phyloP scores from a whole-genome alignment of 371 early-diverging fungal genomes.

The Rhizopus stolonifer region DNA sequence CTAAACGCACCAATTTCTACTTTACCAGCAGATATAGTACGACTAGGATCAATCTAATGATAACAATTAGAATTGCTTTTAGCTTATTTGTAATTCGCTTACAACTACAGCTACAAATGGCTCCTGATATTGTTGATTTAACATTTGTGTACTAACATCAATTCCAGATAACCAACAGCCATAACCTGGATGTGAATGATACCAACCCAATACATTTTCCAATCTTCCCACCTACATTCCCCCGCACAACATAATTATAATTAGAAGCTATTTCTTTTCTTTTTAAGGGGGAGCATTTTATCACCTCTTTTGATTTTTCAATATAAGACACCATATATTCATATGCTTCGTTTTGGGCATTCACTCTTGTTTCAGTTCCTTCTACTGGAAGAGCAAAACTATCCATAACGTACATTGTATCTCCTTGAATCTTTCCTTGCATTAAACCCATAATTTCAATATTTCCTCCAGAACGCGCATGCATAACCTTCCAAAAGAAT shows the following conservation, averaged over 20 bases:
- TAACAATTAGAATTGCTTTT: not conserved
- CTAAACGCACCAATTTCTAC: constrained; percentile 98
- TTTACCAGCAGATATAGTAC: constrained; percentile 94
- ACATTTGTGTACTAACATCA: constrained; percentile 94
- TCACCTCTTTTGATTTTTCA: constrained; percentile 81
- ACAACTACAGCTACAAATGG: constrained; percentile 96
- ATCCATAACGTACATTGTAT: constrained; percentile 94
- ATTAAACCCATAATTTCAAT: constrained; percentile 98
- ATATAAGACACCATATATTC: constrained; percentile 97
- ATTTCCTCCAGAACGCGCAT: constrained; percentile 93
- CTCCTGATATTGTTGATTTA: constrained; percentile 94
- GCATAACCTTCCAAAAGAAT: constrained; percentile 75
- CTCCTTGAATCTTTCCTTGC: constrained; percentile 91
- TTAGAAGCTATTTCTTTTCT: not conserved
- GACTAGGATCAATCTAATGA: constrained; percentile 92
- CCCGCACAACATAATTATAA: too few species aligned
- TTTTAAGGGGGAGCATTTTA: too few species aligned
- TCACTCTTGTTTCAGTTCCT: constrained; percentile 99
- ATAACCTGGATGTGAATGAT: constrained; percentile 98
- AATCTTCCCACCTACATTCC: constrained; percentile 76
- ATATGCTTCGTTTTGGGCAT: constrained; percentile 90
- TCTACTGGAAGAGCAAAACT: constrained; percentile 97
- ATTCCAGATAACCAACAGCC: constrained; percentile 99
- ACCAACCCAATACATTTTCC: constrained; percentile 97
- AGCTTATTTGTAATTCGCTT: constrained; percentile 3